Percentiles rank a stretch among this genome's conserved stretches.
phyloP scores from a whole-genome alignment of 2,329 filamentous ascomycete genomes.

The Fusarium musae region DNA sequence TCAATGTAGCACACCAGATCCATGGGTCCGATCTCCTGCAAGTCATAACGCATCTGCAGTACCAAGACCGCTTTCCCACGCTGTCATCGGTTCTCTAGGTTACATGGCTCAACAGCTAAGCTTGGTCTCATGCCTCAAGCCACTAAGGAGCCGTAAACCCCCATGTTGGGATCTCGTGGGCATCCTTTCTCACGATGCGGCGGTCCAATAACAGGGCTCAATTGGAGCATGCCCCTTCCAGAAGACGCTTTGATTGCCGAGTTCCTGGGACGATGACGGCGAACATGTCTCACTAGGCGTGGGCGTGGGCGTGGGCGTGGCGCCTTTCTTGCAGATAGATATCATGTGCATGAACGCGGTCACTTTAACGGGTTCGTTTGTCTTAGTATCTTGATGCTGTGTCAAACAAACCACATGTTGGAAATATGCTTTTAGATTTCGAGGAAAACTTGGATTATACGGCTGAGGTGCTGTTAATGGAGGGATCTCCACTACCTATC shows the following conservation, averaged over 20 bases:
- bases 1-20: background rate
- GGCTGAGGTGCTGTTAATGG: background rate
- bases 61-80: background rate
- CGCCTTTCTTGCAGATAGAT: background rate
- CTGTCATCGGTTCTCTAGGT: background rate
- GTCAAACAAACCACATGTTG: background rate
- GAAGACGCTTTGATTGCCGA: constrained; percentile 20
- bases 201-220: constrained; percentile 22
- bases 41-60: background rate
- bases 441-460: background rate
- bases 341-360: constrained; percentile 29
- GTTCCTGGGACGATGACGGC: constrained; percentile 16
- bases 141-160: constrained; percentile 1
- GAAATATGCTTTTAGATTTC: background rate
- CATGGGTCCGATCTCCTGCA: constrained; percentile 3
- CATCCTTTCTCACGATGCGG: constrained; percentile 3
- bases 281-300: constrained; percentile 14
- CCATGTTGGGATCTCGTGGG: constrained; percentile 18
- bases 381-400: background rate
- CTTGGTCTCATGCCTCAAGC: constrained; percentile 15
- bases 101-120: background rate
- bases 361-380: background rate
- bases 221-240: constrained; percentile 34
- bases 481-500: constrained; percentile 11
- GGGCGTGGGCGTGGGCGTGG: background rate